Percentiles rank a stretch among this genome's conserved stretches.
Evolutionary conservation across 331 rosid genomes (phyloP).

Genomic region (Pyracantha coccinea): DNA sequence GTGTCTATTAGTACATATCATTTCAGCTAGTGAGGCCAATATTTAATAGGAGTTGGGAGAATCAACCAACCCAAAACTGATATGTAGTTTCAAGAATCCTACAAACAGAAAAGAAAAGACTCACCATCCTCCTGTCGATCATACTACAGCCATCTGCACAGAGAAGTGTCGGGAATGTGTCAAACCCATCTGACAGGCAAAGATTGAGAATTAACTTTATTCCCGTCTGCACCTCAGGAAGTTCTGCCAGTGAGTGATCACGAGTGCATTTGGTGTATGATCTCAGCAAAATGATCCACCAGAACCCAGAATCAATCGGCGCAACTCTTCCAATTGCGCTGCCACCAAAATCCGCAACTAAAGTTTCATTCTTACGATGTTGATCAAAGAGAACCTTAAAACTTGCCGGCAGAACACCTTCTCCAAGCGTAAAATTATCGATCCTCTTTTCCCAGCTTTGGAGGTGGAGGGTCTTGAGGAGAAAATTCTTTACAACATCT

Average conservation of each 20-base stretch:
- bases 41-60: background rate
- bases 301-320: slow-evolving; percentile 83
- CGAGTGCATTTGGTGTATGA: slow-evolving; percentile 68
- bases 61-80: background rate
- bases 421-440: slow-evolving; percentile 63
- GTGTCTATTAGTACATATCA: background rate
- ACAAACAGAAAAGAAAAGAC: slow-evolving; percentile 13
- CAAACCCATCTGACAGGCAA: slow-evolving; percentile 76
- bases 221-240: slow-evolving; percentile 73
- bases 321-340: slow-evolving; percentile 92
- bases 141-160: slow-evolving; percentile 88
- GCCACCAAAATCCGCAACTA: slow-evolving; percentile 78
- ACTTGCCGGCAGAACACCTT: slow-evolving; percentile 92
- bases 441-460: slow-evolving; percentile 60
- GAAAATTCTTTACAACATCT: slow-evolving; percentile 55
- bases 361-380: slow-evolving; percentile 41
- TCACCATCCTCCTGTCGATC: slow-evolving; percentile 90
- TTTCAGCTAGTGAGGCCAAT: slow-evolving; percentile 28
- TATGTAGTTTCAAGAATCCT: background rate
- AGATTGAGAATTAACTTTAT: slow-evolving; percentile 65
- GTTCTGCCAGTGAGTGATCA: slow-evolving; percentile 59
- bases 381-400: slow-evolving; percentile 72
- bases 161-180: slow-evolving; percentile 76
- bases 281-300: slow-evolving; percentile 85
- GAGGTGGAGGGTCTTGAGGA: background rate